Conservation (phyloP, 768 basidiomycete genomes). For the Podaxis pistillaris region DNA sequence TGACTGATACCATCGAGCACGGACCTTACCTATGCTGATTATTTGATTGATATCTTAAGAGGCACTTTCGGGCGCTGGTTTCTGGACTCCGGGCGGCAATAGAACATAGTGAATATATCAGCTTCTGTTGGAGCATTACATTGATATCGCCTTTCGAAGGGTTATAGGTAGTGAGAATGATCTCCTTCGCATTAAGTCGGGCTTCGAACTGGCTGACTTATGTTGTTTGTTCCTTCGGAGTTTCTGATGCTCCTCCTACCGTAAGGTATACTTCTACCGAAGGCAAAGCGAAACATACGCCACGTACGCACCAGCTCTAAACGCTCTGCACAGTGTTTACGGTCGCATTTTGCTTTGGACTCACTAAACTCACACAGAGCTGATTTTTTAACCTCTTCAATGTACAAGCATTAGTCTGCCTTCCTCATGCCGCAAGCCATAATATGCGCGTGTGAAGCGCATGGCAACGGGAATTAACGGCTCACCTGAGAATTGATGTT, state of each 20-base stretch:
- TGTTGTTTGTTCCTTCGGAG: neutral
- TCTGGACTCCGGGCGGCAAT: neutral
- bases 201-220: neutral
- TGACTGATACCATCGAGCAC: neutral
- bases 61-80: neutral
- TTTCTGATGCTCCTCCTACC: neutral
- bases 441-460: neutral
- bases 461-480: neutral
- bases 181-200: neutral
- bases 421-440: neutral
- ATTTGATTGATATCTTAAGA: neutral
- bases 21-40: neutral
- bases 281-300: too few relatives aligned
- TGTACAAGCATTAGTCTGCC: neutral
- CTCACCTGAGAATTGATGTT: neutral
- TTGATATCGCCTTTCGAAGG: neutral
- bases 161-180: neutral
- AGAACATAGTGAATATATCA: neutral
- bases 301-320: too few relatives aligned
- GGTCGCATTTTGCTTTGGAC: too few relatives aligned
- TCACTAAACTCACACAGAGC: neutral
- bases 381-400: neutral
- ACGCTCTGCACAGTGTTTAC: too few relatives aligned
- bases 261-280: too few relatives aligned
- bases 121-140: neutral